These are phyloP conservation scores for Croton setiger DNA, from an alignment of 441 rosid species.

Conservation along the genomic window DNA sequence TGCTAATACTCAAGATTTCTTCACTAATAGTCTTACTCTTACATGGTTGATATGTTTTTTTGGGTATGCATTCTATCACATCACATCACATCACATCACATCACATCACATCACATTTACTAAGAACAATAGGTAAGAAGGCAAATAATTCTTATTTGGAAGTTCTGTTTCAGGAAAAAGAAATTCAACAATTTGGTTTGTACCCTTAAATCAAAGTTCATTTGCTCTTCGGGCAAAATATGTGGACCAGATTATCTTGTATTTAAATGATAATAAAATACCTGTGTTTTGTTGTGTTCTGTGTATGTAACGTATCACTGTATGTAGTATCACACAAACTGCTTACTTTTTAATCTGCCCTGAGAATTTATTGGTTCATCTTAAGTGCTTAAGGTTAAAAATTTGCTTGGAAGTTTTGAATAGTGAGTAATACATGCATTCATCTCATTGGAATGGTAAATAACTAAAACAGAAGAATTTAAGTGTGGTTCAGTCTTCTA, in stretches of 20 bases:
- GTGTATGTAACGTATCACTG: too few relatives aligned
- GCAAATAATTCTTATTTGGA: neutral
- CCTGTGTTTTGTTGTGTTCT: neutral
- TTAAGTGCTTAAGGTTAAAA: neutral
- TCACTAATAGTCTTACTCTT: conserved; percentile 1
- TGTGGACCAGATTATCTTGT: neutral
- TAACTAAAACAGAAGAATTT: neutral
- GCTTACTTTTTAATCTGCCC: neutral
- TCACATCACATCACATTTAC: neutral
- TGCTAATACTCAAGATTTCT: conserved; percentile 21
- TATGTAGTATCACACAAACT: neutral
- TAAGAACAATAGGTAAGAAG: neutral
- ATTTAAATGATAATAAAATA: neutral
- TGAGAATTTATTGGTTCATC: neutral
- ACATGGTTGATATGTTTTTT: neutral
- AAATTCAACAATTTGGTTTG: neutral
- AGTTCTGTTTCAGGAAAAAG: neutral
- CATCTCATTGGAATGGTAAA: neutral
- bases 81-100: neutral
- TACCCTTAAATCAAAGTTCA: neutral
- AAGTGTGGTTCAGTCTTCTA: neutral
- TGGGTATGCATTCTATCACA: neutral
- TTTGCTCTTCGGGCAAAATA: neutral
- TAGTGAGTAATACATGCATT: neutral
- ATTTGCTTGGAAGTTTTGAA: neutral